phyloP scores from a whole-genome alignment of 192 early-diverging fungal species.

The Rhizophlyctis rosea region DNA sequence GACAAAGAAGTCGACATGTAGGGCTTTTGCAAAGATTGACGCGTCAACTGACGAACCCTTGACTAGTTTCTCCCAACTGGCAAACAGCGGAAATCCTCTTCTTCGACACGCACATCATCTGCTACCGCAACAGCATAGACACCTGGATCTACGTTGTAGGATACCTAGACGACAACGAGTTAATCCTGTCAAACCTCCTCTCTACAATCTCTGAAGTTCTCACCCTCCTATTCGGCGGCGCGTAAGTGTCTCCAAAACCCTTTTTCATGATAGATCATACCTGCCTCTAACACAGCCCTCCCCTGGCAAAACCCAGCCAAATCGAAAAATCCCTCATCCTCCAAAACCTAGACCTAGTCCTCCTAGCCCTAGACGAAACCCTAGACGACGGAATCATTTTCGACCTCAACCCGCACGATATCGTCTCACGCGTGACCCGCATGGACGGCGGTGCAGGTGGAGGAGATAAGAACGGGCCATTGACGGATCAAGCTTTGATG shows the following conservation, averaged over 20 bases:
- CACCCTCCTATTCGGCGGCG: slow-evolving; percentile 59
- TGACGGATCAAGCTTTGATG: slow-evolving; percentile 46
- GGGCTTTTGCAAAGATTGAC: neutral
- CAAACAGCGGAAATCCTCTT: slow-evolving; percentile 82
- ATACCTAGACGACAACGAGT: slow-evolving; percentile 89
- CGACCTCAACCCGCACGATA: slow-evolving; percentile 41
- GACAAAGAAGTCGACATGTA: slow-evolving; percentile 77
- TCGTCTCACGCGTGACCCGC: slow-evolving; percentile 47
- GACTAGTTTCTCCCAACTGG: neutral
- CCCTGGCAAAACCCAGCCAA: slow-evolving; percentile 50
- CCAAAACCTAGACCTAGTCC: slow-evolving; percentile 88
- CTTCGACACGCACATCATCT: slow-evolving; percentile 87
- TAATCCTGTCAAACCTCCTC: slow-evolving; percentile 76
- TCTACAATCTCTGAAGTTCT: slow-evolving; percentile 82
- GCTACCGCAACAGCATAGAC: slow-evolving; percentile 83
- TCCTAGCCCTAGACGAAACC: slow-evolving; percentile 88
- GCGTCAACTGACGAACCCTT: neutral
- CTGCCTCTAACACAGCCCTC: neutral
- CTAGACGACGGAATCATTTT: slow-evolving; percentile 71
- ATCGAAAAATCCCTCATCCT: slow-evolving; percentile 87
- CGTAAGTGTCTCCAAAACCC: neutral
- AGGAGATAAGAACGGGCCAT: no score
- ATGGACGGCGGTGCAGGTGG: slow-evolving; percentile 33
- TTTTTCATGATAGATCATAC: neutral
- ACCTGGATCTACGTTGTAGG: slow-evolving; percentile 91